Evolutionary conservation across 2,329 filamentous ascomycete species (phyloP), one percentile per base, ranked within the genome.

Genomic region (Plenodomus lindquistii): DNA sequence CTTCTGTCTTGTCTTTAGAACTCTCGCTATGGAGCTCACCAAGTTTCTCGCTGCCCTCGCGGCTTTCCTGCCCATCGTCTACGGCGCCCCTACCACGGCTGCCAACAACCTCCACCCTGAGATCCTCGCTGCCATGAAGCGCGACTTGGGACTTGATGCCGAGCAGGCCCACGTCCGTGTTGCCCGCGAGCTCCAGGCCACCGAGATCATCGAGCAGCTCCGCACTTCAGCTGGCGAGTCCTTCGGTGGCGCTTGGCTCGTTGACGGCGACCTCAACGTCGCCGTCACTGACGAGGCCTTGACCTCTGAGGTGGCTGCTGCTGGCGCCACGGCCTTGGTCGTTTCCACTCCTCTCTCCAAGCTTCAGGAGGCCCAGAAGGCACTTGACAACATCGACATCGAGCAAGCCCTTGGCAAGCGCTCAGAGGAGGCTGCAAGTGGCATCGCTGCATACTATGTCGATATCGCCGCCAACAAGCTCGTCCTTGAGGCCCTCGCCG

Each of bases 81-180:
- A 75, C 52, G 72, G 72, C 62, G 72, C 71, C 45, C 73, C 72
- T 46, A 65, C 71, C 19, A 57, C 67, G 41, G 48, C 70, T 36
- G 60, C 70, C 36, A 66, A 49, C 55, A 66, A 31, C 52, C 70
- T 75, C n/a, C 72, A 75, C 63, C 73, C 73, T 43, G 56, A 72
- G 61, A 71, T 75, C 54, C 63, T 75, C 42, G 71, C 67, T 52
- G 73, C 73, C 59, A 75, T 75, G 73, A 75, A 75, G 71, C 73
- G 73, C 54, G 73, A 75, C 63, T 57, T 75, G 42, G 73, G 73
- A 13, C 67, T 75, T 17, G 65, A 74, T 44, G 64, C 72, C 41
- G 65, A 67, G 54, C 65, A 72, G 58, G 73, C 72, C 21, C 68
- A 64, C 49, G 66, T 66, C 53, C 72, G 71, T 61, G 72, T 75